A percentile compares a stretch with the other conserved stretches of the same genome.
phyloP scores from a whole-genome alignment of 148 eudicot genomes.

The Rhododendron griersonianum region DNA sequence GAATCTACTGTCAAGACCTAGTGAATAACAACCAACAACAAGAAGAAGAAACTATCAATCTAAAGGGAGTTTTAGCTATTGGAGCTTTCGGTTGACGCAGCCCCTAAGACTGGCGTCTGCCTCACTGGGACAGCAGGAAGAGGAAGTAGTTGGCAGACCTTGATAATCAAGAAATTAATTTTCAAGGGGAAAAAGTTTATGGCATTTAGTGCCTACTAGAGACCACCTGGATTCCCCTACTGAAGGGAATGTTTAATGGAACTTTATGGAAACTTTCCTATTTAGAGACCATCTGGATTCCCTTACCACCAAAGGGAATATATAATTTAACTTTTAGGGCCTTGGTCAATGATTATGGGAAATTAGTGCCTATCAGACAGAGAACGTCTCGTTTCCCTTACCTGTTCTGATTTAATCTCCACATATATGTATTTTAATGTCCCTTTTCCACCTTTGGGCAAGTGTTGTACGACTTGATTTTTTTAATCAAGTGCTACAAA shows the following conservation, averaged over 20 bases:
- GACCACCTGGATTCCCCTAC: neutral
- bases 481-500: slow-evolving; percentile 1
- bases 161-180: neutral
- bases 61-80: slow-evolving; percentile 5
- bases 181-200: neutral
- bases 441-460: neutral
- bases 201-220: neutral
- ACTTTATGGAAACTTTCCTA: neutral
- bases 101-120: neutral
- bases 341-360: neutral
- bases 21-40: neutral
- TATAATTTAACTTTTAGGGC: neutral
- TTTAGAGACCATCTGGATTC: neutral
- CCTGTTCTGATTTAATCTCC: neutral
- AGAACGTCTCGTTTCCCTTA: neutral
- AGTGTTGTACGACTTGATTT: neutral
- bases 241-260: neutral
- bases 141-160: neutral
- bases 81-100: neutral
- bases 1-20: slow-evolving; percentile 11
- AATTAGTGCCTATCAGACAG: neutral
- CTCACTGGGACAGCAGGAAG: neutral
- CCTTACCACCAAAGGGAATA: neutral
- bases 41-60: neutral
- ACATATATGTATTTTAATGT: neutral